phyloP scores from a whole-genome alignment of 208 protist species.

The Trichomonas vaginalis region DNA sequence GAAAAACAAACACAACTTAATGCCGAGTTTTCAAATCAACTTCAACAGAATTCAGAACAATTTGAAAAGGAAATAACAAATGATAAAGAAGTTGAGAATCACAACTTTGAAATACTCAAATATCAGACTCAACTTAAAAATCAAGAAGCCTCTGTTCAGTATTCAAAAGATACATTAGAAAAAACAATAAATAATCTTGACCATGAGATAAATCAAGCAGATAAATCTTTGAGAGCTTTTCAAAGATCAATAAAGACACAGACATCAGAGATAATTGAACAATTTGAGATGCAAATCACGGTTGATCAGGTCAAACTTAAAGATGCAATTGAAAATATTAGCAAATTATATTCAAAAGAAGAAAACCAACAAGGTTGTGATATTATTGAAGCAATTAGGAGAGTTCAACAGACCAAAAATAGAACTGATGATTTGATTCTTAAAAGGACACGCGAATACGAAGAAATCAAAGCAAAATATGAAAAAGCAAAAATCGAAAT shows the following conservation, averaged over 20 bases:
- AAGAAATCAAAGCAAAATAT: not conserved
- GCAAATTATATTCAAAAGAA: not conserved
- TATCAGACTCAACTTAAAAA: not conserved
- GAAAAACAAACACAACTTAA: not conserved
- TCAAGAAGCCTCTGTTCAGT: not conserved
- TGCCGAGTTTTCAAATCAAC: not conserved
- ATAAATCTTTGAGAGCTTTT: not conserved
- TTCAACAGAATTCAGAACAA: not conserved
- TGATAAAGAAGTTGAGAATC: not conserved
- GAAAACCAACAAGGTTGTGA: not conserved
- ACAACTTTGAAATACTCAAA: not conserved
- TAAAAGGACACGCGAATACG: not conserved
- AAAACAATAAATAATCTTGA: not conserved
- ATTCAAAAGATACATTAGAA: not conserved
- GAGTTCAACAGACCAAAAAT: not conserved
- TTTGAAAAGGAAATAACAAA: not conserved
- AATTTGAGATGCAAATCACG: not conserved
- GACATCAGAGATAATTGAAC: not conserved
- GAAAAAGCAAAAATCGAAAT: not conserved
- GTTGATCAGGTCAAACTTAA: not conserved
- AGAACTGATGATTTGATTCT: not conserved
- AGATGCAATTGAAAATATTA: conserved; percentile 3
- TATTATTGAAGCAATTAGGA: not conserved
- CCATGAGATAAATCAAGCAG: not conserved
- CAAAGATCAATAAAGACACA: not conserved